phyloP scores from a whole-genome alignment of 2,329 filamentous ascomycete species.

The Colletotrichum sp. region DNA sequence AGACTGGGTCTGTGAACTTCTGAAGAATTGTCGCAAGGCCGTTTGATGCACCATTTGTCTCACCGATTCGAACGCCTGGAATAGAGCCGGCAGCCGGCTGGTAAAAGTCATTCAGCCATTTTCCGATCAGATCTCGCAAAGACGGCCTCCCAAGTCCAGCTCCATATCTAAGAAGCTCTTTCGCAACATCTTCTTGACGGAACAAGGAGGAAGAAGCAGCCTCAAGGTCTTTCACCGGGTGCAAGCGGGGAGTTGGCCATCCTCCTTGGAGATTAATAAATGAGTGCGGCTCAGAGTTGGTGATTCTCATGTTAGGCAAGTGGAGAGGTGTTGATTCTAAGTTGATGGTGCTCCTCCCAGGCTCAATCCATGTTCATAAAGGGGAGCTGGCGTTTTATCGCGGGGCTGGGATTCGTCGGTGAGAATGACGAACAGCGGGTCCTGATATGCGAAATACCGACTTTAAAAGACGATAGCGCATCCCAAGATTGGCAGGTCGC shows the following conservation, averaged over 20 bases:
- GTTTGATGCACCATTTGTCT: constrained; percentile 86
- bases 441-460: neutral
- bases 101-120: constrained; percentile 73
- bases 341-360: neutral
- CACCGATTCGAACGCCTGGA: constrained; percentile 68
- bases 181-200: neutral
- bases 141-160: neutral
- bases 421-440: neutral
- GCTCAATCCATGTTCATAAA: neutral
- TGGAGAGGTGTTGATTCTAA: neutral
- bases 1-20: constrained; percentile 79
- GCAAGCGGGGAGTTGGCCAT: neutral
- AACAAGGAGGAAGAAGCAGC: neutral
- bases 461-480: neutral
- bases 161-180: neutral
- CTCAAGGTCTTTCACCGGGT: neutral
- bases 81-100: constrained; percentile 3
- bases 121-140: constrained; percentile 49
- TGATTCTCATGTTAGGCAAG: neutral
- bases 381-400: neutral
- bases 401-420: neutral
- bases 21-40: constrained; percentile 78
- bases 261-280: neutral
- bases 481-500: neutral
- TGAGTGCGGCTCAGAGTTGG: neutral